phyloP scores from a whole-genome alignment of 2,329 filamentous ascomycete genomes.

The Truncatella angustata region DNA sequence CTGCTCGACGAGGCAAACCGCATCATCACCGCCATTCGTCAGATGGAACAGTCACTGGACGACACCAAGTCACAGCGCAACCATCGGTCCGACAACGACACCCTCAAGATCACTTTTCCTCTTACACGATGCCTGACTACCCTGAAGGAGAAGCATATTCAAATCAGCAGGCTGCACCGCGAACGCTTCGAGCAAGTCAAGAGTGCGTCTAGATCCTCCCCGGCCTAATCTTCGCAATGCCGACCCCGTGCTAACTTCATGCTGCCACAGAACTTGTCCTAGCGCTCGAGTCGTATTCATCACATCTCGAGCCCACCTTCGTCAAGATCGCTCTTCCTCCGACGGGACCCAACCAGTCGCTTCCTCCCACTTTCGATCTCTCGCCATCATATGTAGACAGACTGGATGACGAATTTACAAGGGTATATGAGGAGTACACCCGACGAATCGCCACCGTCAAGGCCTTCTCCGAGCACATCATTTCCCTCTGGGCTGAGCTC shows the following conservation, averaged over 20 bases:
- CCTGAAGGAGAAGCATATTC: constrained; percentile 82
- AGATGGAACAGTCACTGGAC: constrained; percentile 90
- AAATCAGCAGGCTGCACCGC: constrained; percentile 77
- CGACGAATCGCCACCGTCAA: constrained; percentile 76
- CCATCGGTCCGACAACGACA: constrained; percentile 59
- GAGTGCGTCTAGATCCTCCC: constrained; percentile 56
- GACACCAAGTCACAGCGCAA: constrained; percentile 66
- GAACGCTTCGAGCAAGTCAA: constrained; percentile 95
- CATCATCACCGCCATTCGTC: constrained; percentile 80
- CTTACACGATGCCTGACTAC: constrained; percentile 74
- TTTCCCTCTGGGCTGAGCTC: constrained; percentile 93
- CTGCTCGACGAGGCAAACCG: constrained; percentile 87
- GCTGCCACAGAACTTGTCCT: constrained; percentile 79
- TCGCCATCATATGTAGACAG: constrained; percentile 83
- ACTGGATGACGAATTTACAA: constrained; percentile 86
- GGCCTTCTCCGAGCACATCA: constrained; percentile 76
- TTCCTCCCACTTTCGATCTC: constrained; percentile 86
- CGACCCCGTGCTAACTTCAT: constrained; percentile 11
- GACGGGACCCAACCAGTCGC: constrained; percentile 69
- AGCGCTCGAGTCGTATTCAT: constrained; percentile 93
- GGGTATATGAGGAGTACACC: constrained; percentile 95
- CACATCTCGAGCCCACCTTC: constrained; percentile 88
- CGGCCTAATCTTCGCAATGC: neutral
- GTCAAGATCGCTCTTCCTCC: constrained; percentile 83
- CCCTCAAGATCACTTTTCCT: constrained; percentile 78